Conservation (phyloP, 352 stramenopile species). For the Phytophthora vignae region DNA sequence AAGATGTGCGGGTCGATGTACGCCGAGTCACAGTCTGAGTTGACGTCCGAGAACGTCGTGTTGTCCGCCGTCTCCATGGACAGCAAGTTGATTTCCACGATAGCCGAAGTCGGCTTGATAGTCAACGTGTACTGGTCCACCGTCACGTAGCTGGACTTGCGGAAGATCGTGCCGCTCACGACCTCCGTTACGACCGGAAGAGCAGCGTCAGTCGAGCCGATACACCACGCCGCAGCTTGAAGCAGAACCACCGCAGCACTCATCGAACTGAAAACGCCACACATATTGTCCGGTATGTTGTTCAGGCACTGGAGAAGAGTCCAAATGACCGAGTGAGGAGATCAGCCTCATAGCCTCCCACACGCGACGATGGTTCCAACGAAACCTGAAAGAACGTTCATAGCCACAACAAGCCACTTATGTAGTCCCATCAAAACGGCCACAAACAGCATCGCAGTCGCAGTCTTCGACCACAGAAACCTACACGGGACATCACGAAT, state of each 20-base stretch:
- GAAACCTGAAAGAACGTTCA: conserved; percentile 5
- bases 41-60: conserved; percentile 57
- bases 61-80: conserved; percentile 66
- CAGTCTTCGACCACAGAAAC: neutral
- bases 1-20: conserved; percentile 76
- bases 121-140: conserved; percentile 70
- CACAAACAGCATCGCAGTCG: conserved; percentile 2
- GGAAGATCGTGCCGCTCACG: conserved; percentile 66
- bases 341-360: neutral
- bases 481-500: neutral
- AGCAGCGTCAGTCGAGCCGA: conserved; percentile 15
- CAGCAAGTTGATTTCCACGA: conserved; percentile 74
- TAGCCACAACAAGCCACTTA: conserved; percentile 8
- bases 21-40: conserved; percentile 74
- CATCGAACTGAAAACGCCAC: conserved; percentile 16
- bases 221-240: conserved; percentile 19
- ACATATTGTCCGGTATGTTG: conserved; percentile 15
- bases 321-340: conserved; percentile 9
- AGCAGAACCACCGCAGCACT: conserved; percentile 26
- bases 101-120: conserved; percentile 44
- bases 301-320: neutral
- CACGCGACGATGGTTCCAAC: conserved; percentile 6
- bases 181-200: conserved; percentile 50
- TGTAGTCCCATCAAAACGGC: conserved; percentile 17
- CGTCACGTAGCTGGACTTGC: conserved; percentile 52